Evolutionary conservation across 768 basidiomycete species (phyloP), one percentile per base, ranked within the genome.

Genomic region (Leucocoprinus leucothites): DNA sequence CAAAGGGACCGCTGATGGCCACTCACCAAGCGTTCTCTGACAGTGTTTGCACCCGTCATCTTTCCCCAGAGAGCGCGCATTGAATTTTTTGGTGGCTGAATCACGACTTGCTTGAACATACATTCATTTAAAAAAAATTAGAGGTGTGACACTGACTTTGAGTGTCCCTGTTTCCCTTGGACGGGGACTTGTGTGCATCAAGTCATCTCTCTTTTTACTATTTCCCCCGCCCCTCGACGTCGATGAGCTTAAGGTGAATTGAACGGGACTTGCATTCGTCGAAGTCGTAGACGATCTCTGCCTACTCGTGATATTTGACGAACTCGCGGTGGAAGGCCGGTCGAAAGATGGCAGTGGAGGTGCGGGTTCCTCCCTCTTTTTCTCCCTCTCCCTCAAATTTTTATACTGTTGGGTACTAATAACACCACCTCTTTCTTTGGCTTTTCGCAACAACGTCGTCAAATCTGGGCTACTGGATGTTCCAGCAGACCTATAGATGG

Each of bases 401-500:
- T 67, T 69, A 63, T 67, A 57, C 56, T 64, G 67, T 51, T 61
- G 67, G 34, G 59, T 48, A 13, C 68, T 65, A 21, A 79, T 64
- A 38, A 74, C 71, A 0, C 74, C 79, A 18, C 82, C 82, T 48
- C 80, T 74, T 63, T 87, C 88, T 70, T 86, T 91, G 14, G 90
- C 87, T 71, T 94, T 94, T 58, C 87, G 80, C 51, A 94, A 69
- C 51, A 97, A 77, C 9, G 91, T 94, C 3, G 91, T 91, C 19
- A 97, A 77, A 70, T 98, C 94, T 24, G 94, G 95, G 65, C 89
- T 93, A 62, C 89, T 91, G 31, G 93, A 89, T 7, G 92, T 95
- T 41, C 93, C 94, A 9, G 89, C 80, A 18, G 90, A 87, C 55
- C 94, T 80, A 67, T 94, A 94, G 74, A 97, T 82, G 59, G 89